Percentiles rank a stretch among this genome's conserved stretches.
Conservation (phyloP, 2,329 filamentous ascomycete genomes). For the Botryosphaeria dothidea region DNA sequence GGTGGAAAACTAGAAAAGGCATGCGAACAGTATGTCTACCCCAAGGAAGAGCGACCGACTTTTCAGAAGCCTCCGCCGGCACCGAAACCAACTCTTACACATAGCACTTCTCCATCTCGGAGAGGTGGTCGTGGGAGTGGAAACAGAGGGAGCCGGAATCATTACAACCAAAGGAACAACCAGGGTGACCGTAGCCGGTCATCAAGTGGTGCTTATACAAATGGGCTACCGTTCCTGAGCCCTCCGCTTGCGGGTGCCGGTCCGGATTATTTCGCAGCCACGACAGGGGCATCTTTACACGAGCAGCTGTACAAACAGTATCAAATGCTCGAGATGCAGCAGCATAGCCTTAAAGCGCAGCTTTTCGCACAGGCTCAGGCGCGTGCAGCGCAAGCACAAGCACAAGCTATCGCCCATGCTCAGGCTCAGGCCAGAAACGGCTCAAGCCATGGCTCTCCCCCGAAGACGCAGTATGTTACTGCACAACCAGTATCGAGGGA, state of each 20-base stretch:
- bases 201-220: conserved; percentile 55
- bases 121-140: conserved; percentile 47
- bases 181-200: conserved; percentile 54
- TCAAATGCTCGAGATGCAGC: conserved; percentile 47
- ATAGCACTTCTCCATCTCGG: conserved; percentile 49
- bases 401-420: conserved; percentile 35
- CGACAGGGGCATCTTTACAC: conserved; percentile 45
- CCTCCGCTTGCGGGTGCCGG: conserved; percentile 41
- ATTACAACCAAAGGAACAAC: conserved; percentile 52
- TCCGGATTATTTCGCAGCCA: conserved; percentile 46
- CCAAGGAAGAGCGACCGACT: conserved; percentile 64
- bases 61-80: conserved; percentile 56
- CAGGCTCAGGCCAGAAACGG: conserved; percentile 21
- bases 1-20: conserved; percentile 75
- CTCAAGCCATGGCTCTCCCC: conserved; percentile 15
- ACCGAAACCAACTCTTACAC: conserved; percentile 56
- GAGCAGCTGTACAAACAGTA: conserved; percentile 53
- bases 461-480: conserved; percentile 17
- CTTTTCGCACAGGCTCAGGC: conserved; percentile 35
- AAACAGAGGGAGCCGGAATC: conserved; percentile 48
- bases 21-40: conserved; percentile 86
- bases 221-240: conserved; percentile 41
- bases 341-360: conserved; percentile 37
- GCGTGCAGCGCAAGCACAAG: conserved; percentile 31
- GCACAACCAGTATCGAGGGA: neutral